A percentile compares a stretch with the other conserved stretches of the same genome.
Evolutionary conservation across 495 filamentous ascomycete genomes (phyloP).

Genomic region (Lentithecium fluviatile): DNA sequence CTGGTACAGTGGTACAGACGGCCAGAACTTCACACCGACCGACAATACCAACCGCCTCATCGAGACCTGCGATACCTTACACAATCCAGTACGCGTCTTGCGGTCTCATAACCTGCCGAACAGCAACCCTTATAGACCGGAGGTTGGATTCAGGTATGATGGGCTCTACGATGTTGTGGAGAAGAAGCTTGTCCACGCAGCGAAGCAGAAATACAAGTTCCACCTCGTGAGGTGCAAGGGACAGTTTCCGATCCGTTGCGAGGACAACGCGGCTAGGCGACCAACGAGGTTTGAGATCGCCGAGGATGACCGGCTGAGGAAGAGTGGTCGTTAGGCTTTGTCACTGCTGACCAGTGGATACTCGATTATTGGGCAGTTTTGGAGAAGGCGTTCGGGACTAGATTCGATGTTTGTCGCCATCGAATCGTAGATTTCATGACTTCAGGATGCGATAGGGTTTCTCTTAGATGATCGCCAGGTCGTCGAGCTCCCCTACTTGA

Average conservation of each 20-base stretch:
- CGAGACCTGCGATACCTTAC: slow-evolving; percentile 29
- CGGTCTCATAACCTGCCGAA: slow-evolving; percentile 43
- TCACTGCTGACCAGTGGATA: too few species aligned
- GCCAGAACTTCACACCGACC: slow-evolving; percentile 35
- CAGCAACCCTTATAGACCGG: slow-evolving; percentile 47
- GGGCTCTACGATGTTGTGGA: slow-evolving; percentile 53
- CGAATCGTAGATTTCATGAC: too few species aligned
- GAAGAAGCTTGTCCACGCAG: slow-evolving; percentile 40
- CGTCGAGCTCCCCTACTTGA: too few species aligned
- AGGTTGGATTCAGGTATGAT: slow-evolving; percentile 55
- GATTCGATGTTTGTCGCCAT: too few species aligned
- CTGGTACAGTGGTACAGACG: slow-evolving; percentile 54
- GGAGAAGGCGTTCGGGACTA: too few species aligned
- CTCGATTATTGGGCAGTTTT: too few species aligned
- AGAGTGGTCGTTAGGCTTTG: neutral
- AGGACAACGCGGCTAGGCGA: slow-evolving; percentile 25
- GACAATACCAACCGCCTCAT: slow-evolving; percentile 46
- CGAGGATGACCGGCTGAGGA: slow-evolving; percentile 31
- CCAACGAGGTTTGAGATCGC: slow-evolving; percentile 40
- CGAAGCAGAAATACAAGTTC: slow-evolving; percentile 46
- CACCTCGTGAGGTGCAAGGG: slow-evolving; percentile 39
- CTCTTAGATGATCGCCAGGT: too few species aligned
- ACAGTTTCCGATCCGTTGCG: slow-evolving; percentile 49
- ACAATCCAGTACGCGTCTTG: slow-evolving; percentile 50
- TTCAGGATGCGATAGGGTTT: too few species aligned